Base-by-base conservation (phyloP, 371 early-diverging fungal genomes). In the Blakeslea trispora region DNA sequence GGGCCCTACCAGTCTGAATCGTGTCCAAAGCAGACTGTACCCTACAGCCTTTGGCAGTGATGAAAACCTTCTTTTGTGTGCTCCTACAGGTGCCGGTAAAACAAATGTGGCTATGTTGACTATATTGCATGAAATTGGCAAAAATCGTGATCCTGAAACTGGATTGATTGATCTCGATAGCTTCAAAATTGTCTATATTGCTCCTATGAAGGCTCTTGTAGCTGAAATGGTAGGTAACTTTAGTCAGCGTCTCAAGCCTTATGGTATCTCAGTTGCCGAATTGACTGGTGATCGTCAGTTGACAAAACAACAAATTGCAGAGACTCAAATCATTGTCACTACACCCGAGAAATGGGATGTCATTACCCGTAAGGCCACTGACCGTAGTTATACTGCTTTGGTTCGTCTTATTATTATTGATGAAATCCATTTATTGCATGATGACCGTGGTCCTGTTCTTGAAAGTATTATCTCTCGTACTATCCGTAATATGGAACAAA, bases 321-420 rank as follows among this genome's bases (percentile, higher is more conserved):
- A 93, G 45, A 94, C 98, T 1, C 93, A 97, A 64, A 89, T 99
- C 64, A 95, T 99, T 61, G 91, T 99, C 22, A 98, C 99, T 4
- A 99, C 99, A 0, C 99, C 99, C 9, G 99, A 99, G 74, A 99
- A 99, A 74, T 99, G 99, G 97, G 99, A 99, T 76, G 90, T 99
- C 24, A 89, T 96, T 47, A 99, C 99, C 23, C 90, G 99, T 64
- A 98, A 97, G 71, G 92, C 92, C 8, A 91, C 91, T 6, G 97
- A 93, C 69, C 84, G 96, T 43, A 91, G 91, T 54, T 95, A 96
- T 73, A 95, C 94, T 24, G 79, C 89, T 45, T 75, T 95, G 6
- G 97, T 99, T 2, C 86, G 94, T 23, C 81, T 99, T 17, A 80
- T 99, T 28, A 96, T 99, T 45, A 91, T 99, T 72, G 99, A 99